Conservation (phyloP, 2,329 filamentous ascomycete genomes). For the Ophiocordyceps robertsii region DNA sequence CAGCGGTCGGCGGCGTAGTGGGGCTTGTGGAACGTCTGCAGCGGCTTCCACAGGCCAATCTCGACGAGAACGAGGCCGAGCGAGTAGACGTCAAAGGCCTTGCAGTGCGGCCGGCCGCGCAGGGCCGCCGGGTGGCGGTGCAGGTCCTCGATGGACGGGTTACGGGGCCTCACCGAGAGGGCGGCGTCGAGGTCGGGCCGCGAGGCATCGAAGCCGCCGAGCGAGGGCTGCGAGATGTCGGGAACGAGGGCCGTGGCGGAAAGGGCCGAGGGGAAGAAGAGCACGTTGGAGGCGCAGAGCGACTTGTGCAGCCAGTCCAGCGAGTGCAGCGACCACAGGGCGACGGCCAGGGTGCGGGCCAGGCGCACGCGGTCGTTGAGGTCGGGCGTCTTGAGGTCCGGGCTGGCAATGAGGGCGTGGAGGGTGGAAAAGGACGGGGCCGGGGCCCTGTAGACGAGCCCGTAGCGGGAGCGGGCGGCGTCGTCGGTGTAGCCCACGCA, state of each 20-base stretch:
- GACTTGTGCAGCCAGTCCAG: constrained; percentile 45
- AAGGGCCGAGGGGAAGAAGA: constrained; percentile 35
- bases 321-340: constrained; percentile 36
- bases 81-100: constrained; percentile 38
- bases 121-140: constrained; percentile 32
- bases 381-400: constrained; percentile 28
- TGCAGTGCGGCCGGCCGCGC: constrained; percentile 27
- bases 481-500: constrained; percentile 34
- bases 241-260: constrained; percentile 24
- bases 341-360: constrained; percentile 27
- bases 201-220: constrained; percentile 41
- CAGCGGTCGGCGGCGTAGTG: constrained; percentile 28
- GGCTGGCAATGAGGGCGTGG: constrained; percentile 22
- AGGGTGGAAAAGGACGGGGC: constrained; percentile 22
- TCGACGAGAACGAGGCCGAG: constrained; percentile 37
- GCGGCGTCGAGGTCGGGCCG: constrained; percentile 37
- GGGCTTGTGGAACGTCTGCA: constrained; percentile 25
- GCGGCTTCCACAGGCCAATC: constrained; percentile 32
- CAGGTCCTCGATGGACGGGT: constrained; percentile 27
- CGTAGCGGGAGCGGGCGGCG: constrained; percentile 21
- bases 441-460: constrained; percentile 27
- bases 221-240: constrained; percentile 27
- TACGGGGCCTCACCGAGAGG: constrained; percentile 29
- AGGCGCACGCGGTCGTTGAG: constrained; percentile 28
- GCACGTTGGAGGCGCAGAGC: constrained; percentile 36